Percentiles rank a stretch among this genome's conserved stretches.
Evolutionary conservation across 768 basidiomycete species (phyloP).

Genomic region (Boletus rex-veris): DNA sequence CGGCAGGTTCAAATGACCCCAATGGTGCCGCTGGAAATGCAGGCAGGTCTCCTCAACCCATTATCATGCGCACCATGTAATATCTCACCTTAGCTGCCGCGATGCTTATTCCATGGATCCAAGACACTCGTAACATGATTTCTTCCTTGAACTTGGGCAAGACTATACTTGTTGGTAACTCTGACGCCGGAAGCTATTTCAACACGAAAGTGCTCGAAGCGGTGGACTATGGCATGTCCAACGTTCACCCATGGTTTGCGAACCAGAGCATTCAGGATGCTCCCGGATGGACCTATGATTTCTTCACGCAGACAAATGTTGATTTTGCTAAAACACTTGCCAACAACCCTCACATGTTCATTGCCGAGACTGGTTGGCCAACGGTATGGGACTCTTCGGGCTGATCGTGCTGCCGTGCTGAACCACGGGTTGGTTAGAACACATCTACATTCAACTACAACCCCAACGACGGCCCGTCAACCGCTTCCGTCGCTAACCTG

Average conservation of each 20-base stretch:
- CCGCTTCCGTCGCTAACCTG: conserved; percentile 57
- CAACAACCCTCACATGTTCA: conserved; percentile 80
- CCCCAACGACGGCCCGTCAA: conserved; percentile 64
- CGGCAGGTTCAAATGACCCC: conserved; percentile 47
- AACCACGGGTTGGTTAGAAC: conserved; percentile 35
- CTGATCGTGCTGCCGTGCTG: not conserved
- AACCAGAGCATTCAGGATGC: conserved; percentile 61
- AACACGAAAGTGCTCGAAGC: conserved; percentile 60
- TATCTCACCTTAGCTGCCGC: conserved; percentile 43
- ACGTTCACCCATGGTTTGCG: conserved; percentile 96
- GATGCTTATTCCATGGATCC: conserved; percentile 63
- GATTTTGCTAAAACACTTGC: conserved; percentile 48
- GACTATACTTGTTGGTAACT: conserved; percentile 66
- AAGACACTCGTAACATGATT: conserved; percentile 60
- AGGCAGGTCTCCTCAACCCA: conserved; percentile 13
- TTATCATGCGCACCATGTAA: not conserved
- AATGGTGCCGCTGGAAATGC: conserved; percentile 56
- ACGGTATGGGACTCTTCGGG: conserved; percentile 43
- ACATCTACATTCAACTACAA: conserved; percentile 55
- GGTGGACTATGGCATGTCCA: conserved; percentile 80
- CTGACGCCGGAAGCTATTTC: conserved; percentile 87
- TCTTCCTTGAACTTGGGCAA: conserved; percentile 53
- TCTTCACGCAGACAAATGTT: conserved; percentile 71
- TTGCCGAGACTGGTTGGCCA: conserved; percentile 93
- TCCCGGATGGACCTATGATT: conserved; percentile 77